Base-by-base conservation (phyloP, 2,329 filamentous ascomycete species). In the Nannizziopsis arthrosporioides region DNA sequence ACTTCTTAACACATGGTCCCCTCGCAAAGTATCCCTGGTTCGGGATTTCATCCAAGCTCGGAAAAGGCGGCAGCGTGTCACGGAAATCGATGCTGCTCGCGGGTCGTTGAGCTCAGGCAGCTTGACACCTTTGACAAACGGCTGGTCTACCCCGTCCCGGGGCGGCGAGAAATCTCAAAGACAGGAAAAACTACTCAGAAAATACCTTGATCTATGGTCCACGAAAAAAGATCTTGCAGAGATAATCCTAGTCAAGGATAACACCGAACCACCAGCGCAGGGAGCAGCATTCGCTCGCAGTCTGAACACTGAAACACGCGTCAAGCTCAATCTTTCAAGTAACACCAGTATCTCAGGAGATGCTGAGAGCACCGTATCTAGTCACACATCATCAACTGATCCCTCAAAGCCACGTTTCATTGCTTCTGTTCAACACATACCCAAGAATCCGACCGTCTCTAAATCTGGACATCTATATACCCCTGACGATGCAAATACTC, bases 401-500 rank as follows among this genome's bases (percentile, higher is more conserved):
- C 59, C 63, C 8, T 55, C 68, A 63, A 61, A 71, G 66, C 84
- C 81, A 1, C 80, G 76, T 30, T 80, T 93, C 42, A 74, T 87
- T 18, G 83, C 87, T 0, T 85, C 80, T 1, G 81, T 94, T 36
- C 79, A 87, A 45, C 78, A 81, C 36, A 78, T 92, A 7, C 76
- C 82, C 47, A 94, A 94, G 67, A 93, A 92, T 56, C 78, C 82
- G 1, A 79, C 78, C 38, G 75, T 92, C 0, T 74, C 94, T 56
- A 94, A 94, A 68, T 82, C 85, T 12, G 89, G 89, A 12, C 93
- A 92, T 64, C 76, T 98, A 12, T 74, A 96, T 38, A 85, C 85
- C 2, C 88, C 88, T 0, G 88, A 88, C 60, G 82, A 81, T 48
- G 82, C 85, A 47, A 85, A 82, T 32, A 84, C 81, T 17, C 79